phyloP scores from a whole-genome alignment of 164 flowering plant species.

The Magnolia sinica region DNA sequence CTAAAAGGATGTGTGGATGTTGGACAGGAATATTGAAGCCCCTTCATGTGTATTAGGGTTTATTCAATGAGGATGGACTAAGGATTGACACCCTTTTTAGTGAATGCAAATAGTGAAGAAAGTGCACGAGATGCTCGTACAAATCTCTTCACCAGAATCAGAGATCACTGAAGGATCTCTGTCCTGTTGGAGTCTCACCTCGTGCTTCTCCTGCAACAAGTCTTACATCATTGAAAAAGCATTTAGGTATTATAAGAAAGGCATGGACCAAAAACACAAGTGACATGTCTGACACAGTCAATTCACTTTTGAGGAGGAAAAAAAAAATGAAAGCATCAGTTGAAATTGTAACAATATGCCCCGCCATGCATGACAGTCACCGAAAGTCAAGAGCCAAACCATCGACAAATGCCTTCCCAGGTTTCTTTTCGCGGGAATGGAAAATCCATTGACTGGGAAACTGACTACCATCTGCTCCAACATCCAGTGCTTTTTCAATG shows the following conservation, averaged over 20 bases:
- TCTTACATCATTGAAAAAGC: no score
- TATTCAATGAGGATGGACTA: no score
- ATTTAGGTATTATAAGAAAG: not conserved
- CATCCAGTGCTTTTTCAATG: conserved; percentile 79
- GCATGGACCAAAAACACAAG: not conserved
- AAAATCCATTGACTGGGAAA: conserved; percentile 87
- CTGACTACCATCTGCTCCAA: conserved; percentile 94
- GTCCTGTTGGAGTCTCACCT: no score
- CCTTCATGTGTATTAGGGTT: no score
- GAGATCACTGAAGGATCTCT: no score
- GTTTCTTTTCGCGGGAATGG: conserved; percentile 91
- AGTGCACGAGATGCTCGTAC: no score
- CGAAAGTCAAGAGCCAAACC: conserved; percentile 67
- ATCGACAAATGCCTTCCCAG: conserved; percentile 92
- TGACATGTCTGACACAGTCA: not conserved
- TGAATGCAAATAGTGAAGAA: no score
- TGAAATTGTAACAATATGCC: not conserved
- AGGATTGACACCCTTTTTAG: no score
- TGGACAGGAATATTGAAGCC: no score
- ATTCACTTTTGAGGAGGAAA: not conserved
- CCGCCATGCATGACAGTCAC: not conserved
- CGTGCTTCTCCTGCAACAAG: no score
- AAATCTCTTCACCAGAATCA: no score
- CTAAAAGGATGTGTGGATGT: no score
- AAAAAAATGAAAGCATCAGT: not conserved